These are phyloP conservation scores for Rubia tinctorum DNA, from an alignment of 305 asterid species.

Conservation along the genomic window DNA sequence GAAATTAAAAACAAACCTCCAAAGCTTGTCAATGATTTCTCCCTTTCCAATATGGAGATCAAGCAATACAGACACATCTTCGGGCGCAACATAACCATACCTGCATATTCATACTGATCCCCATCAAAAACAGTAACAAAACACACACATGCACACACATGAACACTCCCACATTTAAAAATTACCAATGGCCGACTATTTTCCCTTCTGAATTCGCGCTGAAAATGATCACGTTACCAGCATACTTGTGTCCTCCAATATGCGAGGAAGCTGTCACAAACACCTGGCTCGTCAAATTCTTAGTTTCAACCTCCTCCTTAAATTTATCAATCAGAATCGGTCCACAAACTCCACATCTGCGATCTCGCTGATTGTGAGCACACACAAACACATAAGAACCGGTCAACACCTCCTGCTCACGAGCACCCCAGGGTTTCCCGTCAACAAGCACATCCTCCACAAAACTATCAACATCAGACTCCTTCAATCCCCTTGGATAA, in stretches of 20 bases:
- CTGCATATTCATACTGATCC: conserved; percentile 33
- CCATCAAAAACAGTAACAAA: background rate
- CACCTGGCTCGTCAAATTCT: conserved; percentile 49
- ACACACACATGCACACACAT: background rate
- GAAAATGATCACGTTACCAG: conserved; percentile 84
- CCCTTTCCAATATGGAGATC: conserved; percentile 80
- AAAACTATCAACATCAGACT: conserved; percentile 68
- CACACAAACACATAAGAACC: conserved; percentile 92
- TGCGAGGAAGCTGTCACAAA: conserved; percentile 88
- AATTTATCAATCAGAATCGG: conserved; percentile 77
- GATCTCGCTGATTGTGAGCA: conserved; percentile 79
- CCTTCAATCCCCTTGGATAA: conserved; percentile 31
- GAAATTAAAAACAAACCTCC: conserved; percentile 88
- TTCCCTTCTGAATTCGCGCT: conserved; percentile 63
- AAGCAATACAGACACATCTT: conserved; percentile 73
- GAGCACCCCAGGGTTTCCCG: conserved; percentile 67
- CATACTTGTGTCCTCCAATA: conserved; percentile 96
- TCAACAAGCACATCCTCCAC: conserved; percentile 85
- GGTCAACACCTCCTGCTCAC: conserved; percentile 51
- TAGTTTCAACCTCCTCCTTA: conserved; percentile 54
- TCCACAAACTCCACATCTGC: conserved; percentile 97
- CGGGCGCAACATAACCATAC: conserved; percentile 94
- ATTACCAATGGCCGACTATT: conserved; percentile 84
- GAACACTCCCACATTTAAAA: background rate
- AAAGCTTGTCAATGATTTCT: conserved; percentile 63